Evolutionary conservation across 495 filamentous ascomycete genomes (phyloP), one percentile per base, ranked within the genome.

Genomic region (Penicillium riverlandense): DNA sequence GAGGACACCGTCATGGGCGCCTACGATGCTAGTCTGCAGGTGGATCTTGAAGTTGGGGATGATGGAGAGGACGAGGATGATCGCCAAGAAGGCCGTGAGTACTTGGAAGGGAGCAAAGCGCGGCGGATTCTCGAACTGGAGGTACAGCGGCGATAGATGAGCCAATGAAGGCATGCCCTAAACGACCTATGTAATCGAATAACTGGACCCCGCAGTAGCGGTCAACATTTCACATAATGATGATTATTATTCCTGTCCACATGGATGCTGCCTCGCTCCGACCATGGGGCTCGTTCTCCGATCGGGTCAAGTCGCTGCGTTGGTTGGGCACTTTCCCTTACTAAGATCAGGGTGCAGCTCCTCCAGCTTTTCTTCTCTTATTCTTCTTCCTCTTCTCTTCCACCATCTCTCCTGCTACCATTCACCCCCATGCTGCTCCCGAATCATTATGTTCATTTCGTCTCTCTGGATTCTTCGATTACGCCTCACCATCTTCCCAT

Each of bases 1-100:
- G 91, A 97, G 67, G 90, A 94, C 22, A 89, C 88, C 63, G 83
- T 97, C 11, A 84, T 79, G 55, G 78, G 67, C 43, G 87, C 84
- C 4, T 97, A 98, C 60, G 80, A 87, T 31, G 85, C 82, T 45
- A 82, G 81, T 13, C 62, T 90, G 10, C 82, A 90, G 67, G 74
- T 85, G 56, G 84, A 85, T 41, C 58, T 83, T 35, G 73, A 82
- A 35, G 60, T 72, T 7, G 78, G 75, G 2, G 75, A 66, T 43
- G 66, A 69, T 32, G 66, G 66, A 7, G 59, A 73, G 22, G 62
- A 46, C 38, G 59, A 56, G 37, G 69, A 71, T 28, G 69, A 71
- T 22, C 54, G 50, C 27, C 56, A 62, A 13, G 71, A 74, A 49
- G 69, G 65, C 22, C 62, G 59, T 11, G 75, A 75, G 33, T 92